phyloP scores from a whole-genome alignment of 1,284 basidiomycete species.

The Irpex rosettiformis region DNA sequence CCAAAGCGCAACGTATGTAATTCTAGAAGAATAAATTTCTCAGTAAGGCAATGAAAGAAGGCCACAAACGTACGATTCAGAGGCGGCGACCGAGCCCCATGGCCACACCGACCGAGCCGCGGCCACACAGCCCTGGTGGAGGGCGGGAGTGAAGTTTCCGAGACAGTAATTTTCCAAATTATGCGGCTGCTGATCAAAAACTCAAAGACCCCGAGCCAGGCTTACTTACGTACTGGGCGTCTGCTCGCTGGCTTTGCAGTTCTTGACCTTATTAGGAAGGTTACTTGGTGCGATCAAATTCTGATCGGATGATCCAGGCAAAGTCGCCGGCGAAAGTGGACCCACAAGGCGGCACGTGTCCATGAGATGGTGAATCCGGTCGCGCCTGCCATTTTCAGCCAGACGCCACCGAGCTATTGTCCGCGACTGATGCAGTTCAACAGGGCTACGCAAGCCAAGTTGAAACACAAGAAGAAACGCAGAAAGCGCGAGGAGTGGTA shows the following conservation, averaged over 20 bases:
- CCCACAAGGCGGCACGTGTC: slow-evolving; percentile 1
- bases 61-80: not conserved
- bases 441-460: not conserved
- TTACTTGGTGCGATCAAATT: not conserved
- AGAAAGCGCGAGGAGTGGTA: not conserved
- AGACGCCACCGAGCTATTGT: not conserved
- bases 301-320: not conserved
- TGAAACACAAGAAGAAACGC: not conserved
- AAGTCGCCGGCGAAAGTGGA: not conserved
- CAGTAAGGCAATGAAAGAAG: not conserved
- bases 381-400: not conserved
- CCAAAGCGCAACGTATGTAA: not conserved
- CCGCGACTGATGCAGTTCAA: not conserved
- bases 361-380: not conserved
- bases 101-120: not conserved
- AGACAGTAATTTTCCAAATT: not conserved
- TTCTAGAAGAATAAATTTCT: not conserved
- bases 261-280: not conserved
- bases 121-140: not conserved
- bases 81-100: not conserved
- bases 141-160: not conserved
- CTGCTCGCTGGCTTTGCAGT: not conserved
- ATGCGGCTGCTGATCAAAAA: not conserved
- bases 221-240: slow-evolving; percentile 1
- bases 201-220: not conserved